Evolutionary conservation across 306 rosid genomes (phyloP).

Genomic region (Castanopsis chinensis): DNA sequence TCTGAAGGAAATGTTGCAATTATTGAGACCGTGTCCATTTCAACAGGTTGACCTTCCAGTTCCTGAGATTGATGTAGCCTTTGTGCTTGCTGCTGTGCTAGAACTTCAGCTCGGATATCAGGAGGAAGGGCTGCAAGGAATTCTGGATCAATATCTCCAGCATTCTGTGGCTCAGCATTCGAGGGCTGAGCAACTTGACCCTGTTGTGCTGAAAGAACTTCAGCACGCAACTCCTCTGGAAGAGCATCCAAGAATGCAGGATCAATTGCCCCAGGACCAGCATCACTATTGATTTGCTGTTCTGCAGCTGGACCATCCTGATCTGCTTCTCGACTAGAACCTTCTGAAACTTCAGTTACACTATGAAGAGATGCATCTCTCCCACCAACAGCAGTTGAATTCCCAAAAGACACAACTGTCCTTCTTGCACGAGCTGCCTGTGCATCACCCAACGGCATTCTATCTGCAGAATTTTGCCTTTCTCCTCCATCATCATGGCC

Average conservation of each 20-base stretch:
- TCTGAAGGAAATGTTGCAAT: slow-evolving; percentile 98
- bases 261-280: slow-evolving; percentile 89
- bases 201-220: slow-evolving; percentile 93
- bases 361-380: slow-evolving; percentile 89
- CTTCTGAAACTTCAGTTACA: slow-evolving; percentile 91
- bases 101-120: slow-evolving; percentile 96
- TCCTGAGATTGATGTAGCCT: slow-evolving; percentile 92
- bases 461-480: slow-evolving; percentile 77
- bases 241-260: slow-evolving; percentile 97
- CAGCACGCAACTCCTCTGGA: slow-evolving; percentile 96
- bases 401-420: slow-evolving; percentile 54
- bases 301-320: slow-evolving; percentile 68
- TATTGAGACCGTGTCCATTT: slow-evolving; percentile 96
- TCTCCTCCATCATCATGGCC: slow-evolving; percentile 96
- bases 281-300: slow-evolving; percentile 67
- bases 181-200: slow-evolving; percentile 83
- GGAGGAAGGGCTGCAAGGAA: slow-evolving; percentile 98
- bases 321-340: slow-evolving; percentile 88
- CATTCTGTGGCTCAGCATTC: slow-evolving; percentile 65
- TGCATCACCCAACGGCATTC: slow-evolving; percentile 63
- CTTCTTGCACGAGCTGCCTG: slow-evolving; percentile 80
- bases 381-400: slow-evolving; percentile 57
- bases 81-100: slow-evolving; percentile 96
- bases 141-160: slow-evolving; percentile 95
- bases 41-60: slow-evolving; percentile 98